Evolutionary conservation across 2,329 filamentous ascomycete genomes (phyloP).

Genomic region (Apiospora kogelbergensis): DNA sequence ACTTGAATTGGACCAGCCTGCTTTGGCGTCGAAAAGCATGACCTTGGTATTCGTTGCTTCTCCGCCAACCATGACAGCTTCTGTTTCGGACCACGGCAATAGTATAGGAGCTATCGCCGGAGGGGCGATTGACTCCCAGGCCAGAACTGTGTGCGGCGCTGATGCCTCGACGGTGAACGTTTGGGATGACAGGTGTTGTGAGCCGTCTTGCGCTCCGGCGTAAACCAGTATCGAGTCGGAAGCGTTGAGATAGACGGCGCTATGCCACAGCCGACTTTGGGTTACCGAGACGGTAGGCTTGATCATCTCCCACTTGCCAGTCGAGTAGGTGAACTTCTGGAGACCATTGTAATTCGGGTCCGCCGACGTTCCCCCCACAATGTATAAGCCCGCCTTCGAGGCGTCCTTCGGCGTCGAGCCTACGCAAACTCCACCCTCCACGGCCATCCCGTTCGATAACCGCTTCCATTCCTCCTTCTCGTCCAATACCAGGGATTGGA

Average conservation of each 20-base stretch:
- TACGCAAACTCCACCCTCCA: slow-evolving; percentile 77
- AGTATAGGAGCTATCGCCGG: slow-evolving; percentile 70
- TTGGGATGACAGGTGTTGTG: slow-evolving; percentile 60
- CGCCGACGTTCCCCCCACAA: slow-evolving; percentile 71
- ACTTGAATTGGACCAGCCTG: slow-evolving; percentile 68
- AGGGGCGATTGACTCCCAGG: slow-evolving; percentile 60
- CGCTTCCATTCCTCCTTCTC: slow-evolving; percentile 71
- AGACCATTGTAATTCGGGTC: slow-evolving; percentile 67
- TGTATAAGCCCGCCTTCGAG: slow-evolving; percentile 65
- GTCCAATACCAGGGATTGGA: slow-evolving; percentile 70
- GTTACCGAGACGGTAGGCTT: slow-evolving; percentile 49
- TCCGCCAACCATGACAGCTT: slow-evolving; percentile 76
- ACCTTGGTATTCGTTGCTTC: slow-evolving; percentile 63
- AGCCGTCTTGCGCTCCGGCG: slow-evolving; percentile 68
- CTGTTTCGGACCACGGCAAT: slow-evolving; percentile 68
- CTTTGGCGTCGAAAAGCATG: slow-evolving; percentile 67
- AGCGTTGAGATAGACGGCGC: slow-evolving; percentile 70
- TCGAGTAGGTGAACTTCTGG: slow-evolving; percentile 63
- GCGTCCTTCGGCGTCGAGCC: slow-evolving; percentile 62
- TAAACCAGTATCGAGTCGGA: slow-evolving; percentile 77
- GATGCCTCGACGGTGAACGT: slow-evolving; percentile 73
- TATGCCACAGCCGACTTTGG: slow-evolving; percentile 72
- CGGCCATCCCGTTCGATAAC: slow-evolving; percentile 64
- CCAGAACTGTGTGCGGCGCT: slow-evolving; percentile 61
- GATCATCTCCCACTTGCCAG: slow-evolving; percentile 52